Conservation (phyloP, 768 basidiomycete species). For the Cystofilobasidium macerans region DNA sequence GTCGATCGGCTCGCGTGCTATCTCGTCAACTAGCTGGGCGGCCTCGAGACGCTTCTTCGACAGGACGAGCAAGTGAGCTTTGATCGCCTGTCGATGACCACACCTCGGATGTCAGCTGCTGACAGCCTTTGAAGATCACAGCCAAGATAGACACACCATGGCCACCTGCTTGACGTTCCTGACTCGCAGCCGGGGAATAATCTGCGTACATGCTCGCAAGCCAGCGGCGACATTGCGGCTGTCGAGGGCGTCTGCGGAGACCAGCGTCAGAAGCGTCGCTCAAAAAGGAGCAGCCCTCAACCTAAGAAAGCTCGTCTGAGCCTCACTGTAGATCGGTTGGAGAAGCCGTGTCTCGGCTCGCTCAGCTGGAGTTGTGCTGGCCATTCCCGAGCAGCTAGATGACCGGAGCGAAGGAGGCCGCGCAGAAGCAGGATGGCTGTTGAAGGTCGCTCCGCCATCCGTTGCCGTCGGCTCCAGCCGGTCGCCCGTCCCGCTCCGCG, state of each 20-base stretch:
- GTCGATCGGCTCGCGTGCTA: background rate
- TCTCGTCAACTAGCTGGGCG: background rate
- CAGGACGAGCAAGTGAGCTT: background rate
- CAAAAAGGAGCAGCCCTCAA: background rate
- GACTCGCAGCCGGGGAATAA: background rate
- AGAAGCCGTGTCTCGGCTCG: background rate
- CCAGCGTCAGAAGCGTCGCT: too few species aligned
- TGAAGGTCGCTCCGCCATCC: too few species aligned
- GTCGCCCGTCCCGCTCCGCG: too few species aligned
- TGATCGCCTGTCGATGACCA: background rate
- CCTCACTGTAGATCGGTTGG: constrained; percentile 1
- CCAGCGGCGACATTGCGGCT: background rate
- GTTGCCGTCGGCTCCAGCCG: too few species aligned
- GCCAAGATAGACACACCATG: background rate
- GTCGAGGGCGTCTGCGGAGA: background rate
- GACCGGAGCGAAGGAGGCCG: too few species aligned
- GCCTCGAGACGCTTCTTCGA: background rate
- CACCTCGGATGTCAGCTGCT: background rate
- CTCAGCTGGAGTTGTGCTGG: background rate
- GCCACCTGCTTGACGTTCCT: background rate
- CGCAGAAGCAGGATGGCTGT: background rate
- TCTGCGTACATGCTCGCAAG: background rate
- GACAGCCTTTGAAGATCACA: background rate
- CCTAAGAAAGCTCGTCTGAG: too few species aligned
- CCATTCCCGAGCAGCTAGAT: too few species aligned